Evolutionary conservation across 2,329 filamentous ascomycete genomes (phyloP).

Genomic region (Fusarium sp.): DNA sequence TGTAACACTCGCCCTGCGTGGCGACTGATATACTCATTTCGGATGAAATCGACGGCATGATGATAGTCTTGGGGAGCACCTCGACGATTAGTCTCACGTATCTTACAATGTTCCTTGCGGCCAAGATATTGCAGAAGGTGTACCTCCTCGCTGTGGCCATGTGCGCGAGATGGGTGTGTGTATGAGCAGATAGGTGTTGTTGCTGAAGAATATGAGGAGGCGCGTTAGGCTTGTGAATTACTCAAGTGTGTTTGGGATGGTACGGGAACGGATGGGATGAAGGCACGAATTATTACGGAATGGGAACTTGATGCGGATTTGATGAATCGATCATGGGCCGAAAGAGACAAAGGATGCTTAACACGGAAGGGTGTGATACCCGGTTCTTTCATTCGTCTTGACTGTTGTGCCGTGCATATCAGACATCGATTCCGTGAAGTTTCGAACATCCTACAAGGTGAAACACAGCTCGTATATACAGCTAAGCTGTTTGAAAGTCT

Average conservation of each 20-base stretch:
- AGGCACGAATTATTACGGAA: slow-evolving; percentile 45
- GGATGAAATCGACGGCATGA: slow-evolving; percentile 4
- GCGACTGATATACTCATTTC: slow-evolving; percentile 9
- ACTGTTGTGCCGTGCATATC: slow-evolving; percentile 3
- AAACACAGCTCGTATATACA: slow-evolving; percentile 23
- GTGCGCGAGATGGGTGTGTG: slow-evolving; percentile 24
- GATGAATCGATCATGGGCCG: slow-evolving; percentile 44
- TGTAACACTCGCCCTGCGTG: slow-evolving; percentile 9
- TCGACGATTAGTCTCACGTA: slow-evolving; percentile 10
- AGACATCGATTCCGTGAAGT: slow-evolving; percentile 5
- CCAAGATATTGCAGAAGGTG: slow-evolving; percentile 25
- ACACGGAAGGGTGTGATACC: slow-evolving; percentile 22
- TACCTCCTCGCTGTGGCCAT: slow-evolving; percentile 27
- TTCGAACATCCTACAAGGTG: slow-evolving; percentile 4
- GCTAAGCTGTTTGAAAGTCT: slow-evolving; percentile 16
- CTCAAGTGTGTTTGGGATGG: slow-evolving; percentile 37
- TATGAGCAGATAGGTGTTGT: slow-evolving; percentile 24
- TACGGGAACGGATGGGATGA: slow-evolving; percentile 39
- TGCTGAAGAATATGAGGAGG: slow-evolving; percentile 22
- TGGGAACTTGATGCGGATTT: slow-evolving; percentile 41
- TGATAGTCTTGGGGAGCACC: slow-evolving; percentile 6
- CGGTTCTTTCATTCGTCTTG: slow-evolving; percentile 3
- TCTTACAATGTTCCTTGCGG: slow-evolving; percentile 21
- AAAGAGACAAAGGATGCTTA: slow-evolving; percentile 44
- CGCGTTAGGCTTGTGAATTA: slow-evolving; percentile 32